Base-by-base conservation (phyloP, 495 filamentous ascomycete species). In the Thermothielavioides terrestris region DNA sequence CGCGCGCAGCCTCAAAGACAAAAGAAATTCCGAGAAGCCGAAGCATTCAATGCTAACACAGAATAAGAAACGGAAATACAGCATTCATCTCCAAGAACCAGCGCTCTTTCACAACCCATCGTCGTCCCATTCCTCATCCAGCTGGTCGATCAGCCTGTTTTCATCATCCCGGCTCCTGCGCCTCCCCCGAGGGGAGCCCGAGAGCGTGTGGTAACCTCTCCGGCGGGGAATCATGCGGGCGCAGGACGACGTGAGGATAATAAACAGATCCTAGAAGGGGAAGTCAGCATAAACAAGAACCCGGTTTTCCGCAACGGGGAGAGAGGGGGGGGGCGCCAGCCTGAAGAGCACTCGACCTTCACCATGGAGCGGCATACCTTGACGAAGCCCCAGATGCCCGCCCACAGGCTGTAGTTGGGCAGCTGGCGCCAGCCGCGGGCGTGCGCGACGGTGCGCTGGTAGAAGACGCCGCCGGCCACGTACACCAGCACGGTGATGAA, bases 341-440 rank as follows among this genome's bases (percentile, higher is more conserved):
- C n/a, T n/a, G n/a, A n/a, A n/a, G n/a, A n/a, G n/a, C n/a, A n/a
- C n/a, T n/a, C n/a, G n/a, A n/a, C n/a, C n/a, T n/a, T n/a, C n/a
- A n/a, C n/a, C n/a, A n/a, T 3, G 46, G 32, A 6, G 28, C 44
- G 5, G 31, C 54, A 6, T 79, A 95, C 92, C 76, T 74, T 83
- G 50, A 95, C 58, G 58, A 94, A 92, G 44, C 81, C 80, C 54
- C 85, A 76, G 34, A 95, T 84, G n/a, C 87, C 83, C 25, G 86
- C 81, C 94, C 94, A 99, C 42, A 95, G 74, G 51, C 77, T 80
- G 70, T 90, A 96, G 67, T 99, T 96, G 14, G 94, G 94, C 50
- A 96, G 74, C 61, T 97, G 94, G 54, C 86, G 78, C 94, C 90
- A 99, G 23, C 94, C 94, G 27, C 94, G 76, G 46, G 94, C 89